A percentile compares a stretch with the other conserved stretches of the same genome.
Evolutionary conservation across 2,329 filamentous ascomycete genomes (phyloP).

Genomic region (Triangularia verruculosa): DNA sequence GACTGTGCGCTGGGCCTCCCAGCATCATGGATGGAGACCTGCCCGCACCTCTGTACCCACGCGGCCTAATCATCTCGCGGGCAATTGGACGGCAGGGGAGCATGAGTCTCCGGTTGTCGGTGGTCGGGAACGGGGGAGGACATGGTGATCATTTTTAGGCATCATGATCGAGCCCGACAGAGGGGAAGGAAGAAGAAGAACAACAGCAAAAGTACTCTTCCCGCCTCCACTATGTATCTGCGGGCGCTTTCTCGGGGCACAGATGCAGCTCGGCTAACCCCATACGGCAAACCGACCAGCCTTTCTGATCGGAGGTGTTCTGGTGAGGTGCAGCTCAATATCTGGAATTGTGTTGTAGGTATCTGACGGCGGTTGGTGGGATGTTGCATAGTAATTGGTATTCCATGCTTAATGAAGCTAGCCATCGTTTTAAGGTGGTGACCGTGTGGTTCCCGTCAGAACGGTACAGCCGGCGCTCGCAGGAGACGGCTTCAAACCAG

Average conservation of each 20-base stretch:
- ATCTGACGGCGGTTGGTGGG: too few relatives aligned
- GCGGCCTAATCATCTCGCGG: background rate
- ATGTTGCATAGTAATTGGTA: too few relatives aligned
- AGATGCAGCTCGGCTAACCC: constrained; percentile 17
- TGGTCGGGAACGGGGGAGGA: background rate
- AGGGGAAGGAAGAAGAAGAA: too few relatives aligned
- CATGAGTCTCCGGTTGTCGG: constrained; percentile 5
- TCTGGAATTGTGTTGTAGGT: too few relatives aligned
- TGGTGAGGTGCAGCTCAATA: background rate
- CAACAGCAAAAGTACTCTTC: background rate
- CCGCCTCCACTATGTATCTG: constrained; percentile 4
- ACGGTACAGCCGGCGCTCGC: background rate
- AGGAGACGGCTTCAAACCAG: constrained; percentile 8
- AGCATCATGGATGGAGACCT: constrained; percentile 1
- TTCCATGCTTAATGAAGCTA: constrained; percentile 5
- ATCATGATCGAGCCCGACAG: background rate
- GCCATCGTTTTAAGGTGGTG: background rate
- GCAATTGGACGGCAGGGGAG: constrained; percentile 5
- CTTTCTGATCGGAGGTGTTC: constrained; percentile 8
- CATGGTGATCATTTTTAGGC: background rate
- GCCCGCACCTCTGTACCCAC: constrained; percentile 1
- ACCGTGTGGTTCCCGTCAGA: constrained; percentile 3
- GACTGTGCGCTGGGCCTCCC: constrained; percentile 1
- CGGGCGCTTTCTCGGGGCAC: constrained; percentile 1
- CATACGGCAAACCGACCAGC: constrained; percentile 18